These are phyloP conservation scores for Suillus plorans DNA, from an alignment of 768 basidiomycete genomes.

Conservation along the genomic window DNA sequence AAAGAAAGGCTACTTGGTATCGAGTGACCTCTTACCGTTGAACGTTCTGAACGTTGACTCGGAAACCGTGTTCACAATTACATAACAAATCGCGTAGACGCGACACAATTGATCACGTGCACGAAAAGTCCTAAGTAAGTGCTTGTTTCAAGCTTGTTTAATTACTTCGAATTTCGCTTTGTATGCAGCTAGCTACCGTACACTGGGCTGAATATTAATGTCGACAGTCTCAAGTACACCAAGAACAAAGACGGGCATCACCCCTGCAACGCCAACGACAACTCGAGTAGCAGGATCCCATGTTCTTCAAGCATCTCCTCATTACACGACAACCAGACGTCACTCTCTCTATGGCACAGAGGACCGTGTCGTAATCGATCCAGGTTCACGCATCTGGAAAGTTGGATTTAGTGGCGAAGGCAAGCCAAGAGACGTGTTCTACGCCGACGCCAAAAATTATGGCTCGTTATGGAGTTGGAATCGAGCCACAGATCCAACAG, in stretches of 20 bases:
- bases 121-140: not conserved
- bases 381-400: conserved; percentile 93
- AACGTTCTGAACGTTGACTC: no score
- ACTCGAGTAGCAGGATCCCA: conserved; percentile 47
- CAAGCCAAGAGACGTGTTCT: conserved; percentile 85
- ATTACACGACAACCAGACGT: conserved; percentile 80
- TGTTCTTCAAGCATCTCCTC: conserved; percentile 71
- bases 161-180: not conserved
- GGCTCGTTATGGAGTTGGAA: conserved; percentile 60
- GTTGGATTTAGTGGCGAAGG: conserved; percentile 98
- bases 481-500: conserved; percentile 50
- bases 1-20: not conserved
- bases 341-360: conserved; percentile 97
- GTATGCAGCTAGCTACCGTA: not conserved
- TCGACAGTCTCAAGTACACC: conserved; percentile 35
- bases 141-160: no score
- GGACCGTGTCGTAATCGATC: conserved; percentile 92
- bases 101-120: not conserved
- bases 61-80: not conserved
- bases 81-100: not conserved
- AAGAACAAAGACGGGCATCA: conserved; percentile 18
- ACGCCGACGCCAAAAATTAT: conserved; percentile 44
- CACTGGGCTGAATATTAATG: conserved; percentile 21
- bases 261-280: conserved; percentile 53
- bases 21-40: not conserved